Evolutionary conservation across 73 alveolate genomes (phyloP).

Genomic region (Paramecium caudatum): DNA sequence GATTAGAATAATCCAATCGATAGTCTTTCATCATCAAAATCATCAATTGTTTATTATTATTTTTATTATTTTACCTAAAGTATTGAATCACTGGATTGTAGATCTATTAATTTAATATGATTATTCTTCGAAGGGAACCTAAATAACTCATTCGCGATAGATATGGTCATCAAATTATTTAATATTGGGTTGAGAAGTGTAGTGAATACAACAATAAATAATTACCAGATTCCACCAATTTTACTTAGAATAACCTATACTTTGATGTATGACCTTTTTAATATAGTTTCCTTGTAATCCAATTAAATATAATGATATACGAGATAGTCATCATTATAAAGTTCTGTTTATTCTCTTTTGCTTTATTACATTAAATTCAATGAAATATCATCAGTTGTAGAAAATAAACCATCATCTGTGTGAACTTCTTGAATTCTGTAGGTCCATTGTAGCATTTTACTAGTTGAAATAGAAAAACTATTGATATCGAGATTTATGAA

Average conservation of each 20-base stretch:
- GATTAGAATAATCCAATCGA: neutral
- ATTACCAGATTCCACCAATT: conserved; percentile 47
- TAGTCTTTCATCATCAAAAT: conserved; percentile 3
- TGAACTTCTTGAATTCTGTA: conserved; percentile 9
- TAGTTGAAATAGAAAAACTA: conserved; percentile 27
- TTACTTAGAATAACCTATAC: neutral
- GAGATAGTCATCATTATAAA: conserved; percentile 39
- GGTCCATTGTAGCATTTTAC: conserved; percentile 35
- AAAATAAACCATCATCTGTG: conserved; percentile 1
- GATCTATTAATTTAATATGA: neutral
- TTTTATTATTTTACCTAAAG: no score
- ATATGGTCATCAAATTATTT: neutral
- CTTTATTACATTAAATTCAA: neutral
- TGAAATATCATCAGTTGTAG: neutral
- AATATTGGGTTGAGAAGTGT: neutral
- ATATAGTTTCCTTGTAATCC: neutral
- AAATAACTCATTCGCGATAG: conserved; percentile 9
- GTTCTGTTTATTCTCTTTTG: conserved; percentile 26
- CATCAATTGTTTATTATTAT: no score
- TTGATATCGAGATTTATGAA: neutral
- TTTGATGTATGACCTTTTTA: neutral
- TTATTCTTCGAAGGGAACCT: neutral
- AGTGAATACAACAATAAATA: neutral
- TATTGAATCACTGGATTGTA: neutral
- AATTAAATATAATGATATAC: conserved; percentile 19